These are phyloP conservation scores for Posidonia australis DNA, from an alignment of 106 monocot genomes.

Conservation along the genomic window DNA sequence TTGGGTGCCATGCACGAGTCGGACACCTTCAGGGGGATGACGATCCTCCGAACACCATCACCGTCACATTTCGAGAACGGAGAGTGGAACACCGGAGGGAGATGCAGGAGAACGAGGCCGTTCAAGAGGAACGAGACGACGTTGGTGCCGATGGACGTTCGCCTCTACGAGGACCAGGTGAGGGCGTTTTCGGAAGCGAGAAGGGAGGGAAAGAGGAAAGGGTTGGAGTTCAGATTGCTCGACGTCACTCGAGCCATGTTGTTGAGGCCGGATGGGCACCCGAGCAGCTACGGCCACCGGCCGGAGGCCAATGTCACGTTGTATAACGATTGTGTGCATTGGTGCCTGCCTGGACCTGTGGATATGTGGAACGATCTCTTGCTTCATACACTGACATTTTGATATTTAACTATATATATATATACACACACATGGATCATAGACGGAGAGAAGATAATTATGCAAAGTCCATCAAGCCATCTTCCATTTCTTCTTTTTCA, in stretches of 20 bases:
- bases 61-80: conserved; percentile 39
- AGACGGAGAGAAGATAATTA: too few relatives aligned
- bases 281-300: conserved; percentile 42
- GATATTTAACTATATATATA: background rate
- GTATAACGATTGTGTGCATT: conserved; percentile 59
- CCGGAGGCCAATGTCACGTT: conserved; percentile 9
- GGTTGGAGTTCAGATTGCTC: conserved; percentile 26
- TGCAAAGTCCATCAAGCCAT: too few relatives aligned
- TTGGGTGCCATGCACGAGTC: conserved; percentile 14
- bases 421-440: too few relatives aligned
- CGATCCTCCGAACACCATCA: conserved; percentile 30
- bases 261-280: conserved; percentile 51
- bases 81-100: conserved; percentile 42
- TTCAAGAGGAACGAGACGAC: conserved; percentile 17
- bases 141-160: conserved; percentile 12
- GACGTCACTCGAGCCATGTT: conserved; percentile 29
- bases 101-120: conserved; percentile 30
- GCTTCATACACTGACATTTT: background rate
- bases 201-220: conserved; percentile 19
- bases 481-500: too few relatives aligned
- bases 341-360: conserved; percentile 58
- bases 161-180: conserved; percentile 26
- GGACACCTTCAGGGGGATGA: conserved; percentile 9
- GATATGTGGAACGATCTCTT: conserved; percentile 26
- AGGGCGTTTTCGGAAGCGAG: conserved; percentile 29